These are phyloP conservation scores for Alternaria arborescens DNA, from an alignment of 2,329 filamentous ascomycete genomes.

Conservation along the genomic window DNA sequence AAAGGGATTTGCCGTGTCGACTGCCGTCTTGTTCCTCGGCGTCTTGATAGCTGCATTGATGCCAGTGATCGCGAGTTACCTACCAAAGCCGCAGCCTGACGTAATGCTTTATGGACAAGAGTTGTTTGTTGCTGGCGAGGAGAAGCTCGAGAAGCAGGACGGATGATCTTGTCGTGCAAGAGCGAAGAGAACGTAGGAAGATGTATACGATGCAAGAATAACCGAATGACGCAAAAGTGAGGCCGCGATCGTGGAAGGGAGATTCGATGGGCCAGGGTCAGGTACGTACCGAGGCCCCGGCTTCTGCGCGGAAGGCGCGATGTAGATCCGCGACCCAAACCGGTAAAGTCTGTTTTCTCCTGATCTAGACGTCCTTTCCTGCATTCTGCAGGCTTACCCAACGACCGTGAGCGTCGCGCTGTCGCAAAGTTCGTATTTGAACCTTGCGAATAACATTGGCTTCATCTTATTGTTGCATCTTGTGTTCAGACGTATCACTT, in stretches of 20 bases:
- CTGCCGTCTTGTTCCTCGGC: not conserved
- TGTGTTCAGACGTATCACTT: not conserved
- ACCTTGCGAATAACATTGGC: too few relatives aligned
- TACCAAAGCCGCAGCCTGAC: not conserved
- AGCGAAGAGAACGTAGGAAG: not conserved
- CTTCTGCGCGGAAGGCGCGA: not conserved
- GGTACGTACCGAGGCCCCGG: not conserved
- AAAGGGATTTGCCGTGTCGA: conserved; percentile 9
- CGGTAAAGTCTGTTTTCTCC: not conserved
- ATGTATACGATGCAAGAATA: not conserved
- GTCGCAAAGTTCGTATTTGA: not conserved
- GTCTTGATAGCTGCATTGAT: conserved; percentile 4
- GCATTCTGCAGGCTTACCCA: not conserved
- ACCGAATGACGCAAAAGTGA: not conserved
- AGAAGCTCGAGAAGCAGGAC: not conserved
- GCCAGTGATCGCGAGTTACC: conserved; percentile 1
- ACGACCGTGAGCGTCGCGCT: not conserved
- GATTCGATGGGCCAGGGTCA: not conserved
- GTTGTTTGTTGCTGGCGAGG: not conserved
- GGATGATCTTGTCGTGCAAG: not conserved
- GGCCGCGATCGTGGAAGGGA: not conserved
- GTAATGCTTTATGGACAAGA: not conserved
- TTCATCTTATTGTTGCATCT: not conserved
- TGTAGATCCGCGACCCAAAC: not conserved
- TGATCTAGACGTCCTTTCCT: not conserved